Evolutionary conservation across 2,329 filamentous ascomycete species (phyloP).

Genomic region (Fusarium mexicanum): DNA sequence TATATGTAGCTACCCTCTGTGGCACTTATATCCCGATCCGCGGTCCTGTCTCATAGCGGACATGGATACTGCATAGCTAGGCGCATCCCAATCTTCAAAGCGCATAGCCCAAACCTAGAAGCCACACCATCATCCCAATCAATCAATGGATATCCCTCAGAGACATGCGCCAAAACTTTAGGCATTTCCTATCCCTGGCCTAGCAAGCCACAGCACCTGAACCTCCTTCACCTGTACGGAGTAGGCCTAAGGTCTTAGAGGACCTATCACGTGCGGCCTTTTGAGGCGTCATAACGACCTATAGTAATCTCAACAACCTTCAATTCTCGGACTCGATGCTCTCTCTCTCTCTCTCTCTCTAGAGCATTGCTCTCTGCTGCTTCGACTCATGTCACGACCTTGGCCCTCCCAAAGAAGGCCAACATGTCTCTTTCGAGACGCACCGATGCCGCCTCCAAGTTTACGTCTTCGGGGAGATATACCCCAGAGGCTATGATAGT

Average conservation of each 20-base stretch:
- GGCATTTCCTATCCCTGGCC: background rate
- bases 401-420: conserved; percentile 6
- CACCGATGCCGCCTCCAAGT: conserved; percentile 7
- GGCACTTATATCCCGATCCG: background rate
- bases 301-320: background rate
- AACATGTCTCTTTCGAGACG: conserved; percentile 15
- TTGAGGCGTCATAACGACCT: background rate
- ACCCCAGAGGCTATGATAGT: conserved; percentile 29
- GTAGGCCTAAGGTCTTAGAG: background rate
- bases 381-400: conserved; percentile 13
- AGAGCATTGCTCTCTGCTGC: background rate
- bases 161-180: conserved; percentile 7
- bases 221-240: background rate
- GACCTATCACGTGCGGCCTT: background rate
- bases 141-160: conserved; percentile 8
- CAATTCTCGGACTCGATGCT: background rate
- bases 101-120: conserved; percentile 14
- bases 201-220: background rate
- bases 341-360: background rate
- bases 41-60: background rate
- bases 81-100: background rate
- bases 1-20: background rate
- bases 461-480: conserved; percentile 9
- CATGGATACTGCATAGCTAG: background rate
- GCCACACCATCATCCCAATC: conserved; percentile 2